Conservation (phyloP, 768 basidiomycete species). For the Pleurotus salmoneostramineus region DNA sequence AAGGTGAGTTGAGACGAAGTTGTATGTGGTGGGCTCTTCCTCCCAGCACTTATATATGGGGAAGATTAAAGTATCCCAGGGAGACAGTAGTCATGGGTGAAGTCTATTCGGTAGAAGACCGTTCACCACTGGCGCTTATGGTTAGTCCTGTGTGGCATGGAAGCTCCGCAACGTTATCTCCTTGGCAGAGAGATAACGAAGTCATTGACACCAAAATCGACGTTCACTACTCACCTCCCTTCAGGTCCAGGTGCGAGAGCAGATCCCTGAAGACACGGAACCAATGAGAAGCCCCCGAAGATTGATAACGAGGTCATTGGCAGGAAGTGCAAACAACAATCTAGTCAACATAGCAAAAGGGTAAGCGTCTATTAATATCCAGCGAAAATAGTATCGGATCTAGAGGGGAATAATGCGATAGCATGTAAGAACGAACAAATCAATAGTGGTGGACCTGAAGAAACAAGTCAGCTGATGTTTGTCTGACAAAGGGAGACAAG, state of each 20-base stretch:
- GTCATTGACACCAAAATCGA: background rate
- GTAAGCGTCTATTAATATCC: conserved; percentile 7
- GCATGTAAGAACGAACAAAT: background rate
- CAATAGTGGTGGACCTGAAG: conserved; percentile 3
- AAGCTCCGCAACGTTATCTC: conserved; percentile 8
- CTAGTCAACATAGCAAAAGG: background rate
- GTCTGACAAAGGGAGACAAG: background rate
- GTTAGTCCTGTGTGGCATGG: background rate
- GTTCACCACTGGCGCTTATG: background rate
- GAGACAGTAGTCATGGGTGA: background rate
- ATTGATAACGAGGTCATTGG: background rate
- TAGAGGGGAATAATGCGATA: conserved; percentile 6
- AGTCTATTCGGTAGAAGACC: background rate
- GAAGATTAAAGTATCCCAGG: background rate
- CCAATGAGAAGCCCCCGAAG: background rate
- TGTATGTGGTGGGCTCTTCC: background rate
- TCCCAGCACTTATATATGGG: background rate
- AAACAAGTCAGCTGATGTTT: background rate
- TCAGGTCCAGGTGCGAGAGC: background rate
- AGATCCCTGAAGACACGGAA: background rate
- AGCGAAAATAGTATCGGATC: conserved; percentile 6
- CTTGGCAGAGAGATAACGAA: conserved; percentile 6
- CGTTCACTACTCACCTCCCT: background rate
- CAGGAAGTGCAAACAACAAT: background rate
- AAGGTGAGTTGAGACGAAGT: background rate